Evolutionary conservation across 768 basidiomycete species (phyloP), one percentile per base, ranked within the genome.

Genomic region (Cystobasidium tubakii): DNA sequence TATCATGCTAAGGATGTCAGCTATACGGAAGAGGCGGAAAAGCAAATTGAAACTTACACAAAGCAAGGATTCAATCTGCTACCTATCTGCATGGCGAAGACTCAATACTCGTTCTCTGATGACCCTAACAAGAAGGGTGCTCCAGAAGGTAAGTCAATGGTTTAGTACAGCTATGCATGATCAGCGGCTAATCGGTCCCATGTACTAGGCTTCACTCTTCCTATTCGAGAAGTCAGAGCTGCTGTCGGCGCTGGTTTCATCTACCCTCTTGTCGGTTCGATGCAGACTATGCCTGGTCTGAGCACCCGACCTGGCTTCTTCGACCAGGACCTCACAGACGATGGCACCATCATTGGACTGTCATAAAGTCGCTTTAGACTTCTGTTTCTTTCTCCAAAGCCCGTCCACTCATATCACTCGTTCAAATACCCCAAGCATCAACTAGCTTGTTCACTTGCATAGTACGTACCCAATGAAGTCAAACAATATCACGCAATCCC

Each of bases 211-310:
- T 99, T 99, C 84, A 93, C 88, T 10, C 84, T 98, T 74, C 93
- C 94, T 29, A 92, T 99, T 80, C 87, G 91, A 36, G 87, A 88
- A 70, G 90, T 97, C 57, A 85, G 90, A 60, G 83, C 95, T 25
- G 90, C 91, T 7, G 96, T 92, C 4, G 95, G 95, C 53, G 93
- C 94, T 73, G 91, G 91, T 29, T 97, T 98, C 88, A 83, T 98
- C 76, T 96, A 94, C 82, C 94, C 95, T 27, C 86, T 97, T 75
- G 85, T 90, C n/a, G 91, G 66, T 44, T 42, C 25, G 81, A 97
- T 99, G 91, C 90, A 91, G 81, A 97, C 93, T 71, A 95, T 99
- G 92, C 95, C 95, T 54, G 95, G 93, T 77, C 86, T 96, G 92
- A 71, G 70, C 29, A 79, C 77, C 6, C 73, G 77, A 25, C 78